A percentile compares a stretch with the other conserved stretches of the same genome.
These are phyloP conservation scores for Phytophthora uliginosa DNA, from an alignment of 352 stramenopile genomes.

Conservation along the genomic window DNA sequence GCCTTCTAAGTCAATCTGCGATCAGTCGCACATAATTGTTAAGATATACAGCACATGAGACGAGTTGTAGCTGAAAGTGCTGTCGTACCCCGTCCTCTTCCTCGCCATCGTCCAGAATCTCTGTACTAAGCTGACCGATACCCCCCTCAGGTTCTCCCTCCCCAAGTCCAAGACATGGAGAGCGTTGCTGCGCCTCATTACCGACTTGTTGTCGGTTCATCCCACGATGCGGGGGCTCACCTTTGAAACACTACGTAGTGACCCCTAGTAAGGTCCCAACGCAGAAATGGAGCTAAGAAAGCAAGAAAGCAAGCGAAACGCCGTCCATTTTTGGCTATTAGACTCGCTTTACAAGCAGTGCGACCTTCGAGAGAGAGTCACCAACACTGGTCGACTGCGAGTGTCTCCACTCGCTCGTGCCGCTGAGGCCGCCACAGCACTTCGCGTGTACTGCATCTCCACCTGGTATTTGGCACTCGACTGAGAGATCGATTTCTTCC, in stretches of 20 bases:
- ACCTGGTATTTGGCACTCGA: slow-evolving; percentile 46
- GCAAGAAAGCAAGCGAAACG: slow-evolving; percentile 16
- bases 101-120: slow-evolving; percentile 6
- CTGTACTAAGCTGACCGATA: slow-evolving; percentile 1
- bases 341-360: slow-evolving; percentile 1
- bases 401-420: slow-evolving; percentile 10
- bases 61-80: neutral
- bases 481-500: slow-evolving; percentile 23
- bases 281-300: slow-evolving; percentile 20
- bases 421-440: slow-evolving; percentile 30
- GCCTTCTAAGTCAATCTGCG: slow-evolving; percentile 67
- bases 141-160: slow-evolving; percentile 1
- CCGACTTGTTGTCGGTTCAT: slow-evolving; percentile 27
- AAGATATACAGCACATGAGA: neutral
- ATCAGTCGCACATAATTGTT: neutral
- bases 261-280: neutral
- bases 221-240: neutral
- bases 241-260: slow-evolving; percentile 1
- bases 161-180: slow-evolving; percentile 9
- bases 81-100: slow-evolving; percentile 33
- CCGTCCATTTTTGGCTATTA: slow-evolving; percentile 29
- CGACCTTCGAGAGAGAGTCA: slow-evolving; percentile 16
- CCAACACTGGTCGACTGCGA: slow-evolving; percentile 11
- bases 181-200: slow-evolving; percentile 7
- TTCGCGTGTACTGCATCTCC: slow-evolving; percentile 65